Base-by-base conservation (phyloP, 805 yeast species). In the Saccharomycopsis fibuligera region DNA sequence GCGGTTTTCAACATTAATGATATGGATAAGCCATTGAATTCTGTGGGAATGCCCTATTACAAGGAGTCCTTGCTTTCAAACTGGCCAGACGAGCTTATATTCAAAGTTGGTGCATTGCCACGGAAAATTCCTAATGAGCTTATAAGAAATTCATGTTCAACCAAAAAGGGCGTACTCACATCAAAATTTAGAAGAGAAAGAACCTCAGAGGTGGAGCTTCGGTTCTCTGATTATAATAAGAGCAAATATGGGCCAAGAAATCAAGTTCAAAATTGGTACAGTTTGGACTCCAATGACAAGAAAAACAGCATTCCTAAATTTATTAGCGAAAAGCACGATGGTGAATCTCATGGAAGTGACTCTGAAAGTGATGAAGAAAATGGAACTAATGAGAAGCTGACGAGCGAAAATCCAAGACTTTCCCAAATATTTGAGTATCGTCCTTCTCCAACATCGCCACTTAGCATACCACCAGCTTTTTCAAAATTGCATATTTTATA, bases 1-100 rank as follows among this genome's bases (percentile, higher is more conserved):
- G 57, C 51, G 21, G 61, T 64, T 1, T 51, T 60, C 37, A 42
- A 56, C 2, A 61, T 72, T 3, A 80, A 83, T 52, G 70, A 72
- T 35, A 63, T 66, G 5, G 54, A 62, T 2, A 66, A 70, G 12
- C 89, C 96, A 0, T 69, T 91, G 49, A 82, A 80, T 42, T 60
- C 78, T 1, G 70, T 93, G 2, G 97, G 96, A 8, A 68, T 93
- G 76, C 98, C 99, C 0, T 87, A 81, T 58, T 93, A 88, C 62
- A 79, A 79, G 48, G 86, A 83, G 37, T 75, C 75, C 47, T 71
- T 93, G 16, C 68, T 90, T 6, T 88, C 96, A 0, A 82, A 86
- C 12, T 91, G 90, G 88, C 84, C 91, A 0, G 60, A 72, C 1
- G 81, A 82, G 36, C 62, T 73, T 52, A 69, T 78, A 5, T 87